Evolutionary conservation across 1,284 basidiomycete genomes (phyloP).

Genomic region (Fistulinella cinereoalba): DNA sequence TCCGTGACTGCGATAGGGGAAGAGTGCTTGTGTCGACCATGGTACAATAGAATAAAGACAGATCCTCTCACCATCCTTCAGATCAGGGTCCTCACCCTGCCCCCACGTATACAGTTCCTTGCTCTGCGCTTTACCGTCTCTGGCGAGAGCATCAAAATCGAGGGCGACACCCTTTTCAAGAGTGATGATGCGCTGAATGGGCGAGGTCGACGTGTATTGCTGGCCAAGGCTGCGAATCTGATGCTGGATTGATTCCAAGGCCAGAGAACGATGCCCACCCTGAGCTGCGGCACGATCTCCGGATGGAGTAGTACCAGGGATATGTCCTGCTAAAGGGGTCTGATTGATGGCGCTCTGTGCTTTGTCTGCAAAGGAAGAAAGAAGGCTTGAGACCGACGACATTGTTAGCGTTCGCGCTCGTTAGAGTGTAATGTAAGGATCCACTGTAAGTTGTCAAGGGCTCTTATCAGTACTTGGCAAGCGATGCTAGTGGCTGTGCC

Average conservation of each 20-base stretch:
- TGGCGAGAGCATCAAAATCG: slow-evolving; percentile 62
- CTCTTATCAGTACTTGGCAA: slow-evolving; percentile 18
- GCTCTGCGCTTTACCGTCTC: slow-evolving; percentile 66
- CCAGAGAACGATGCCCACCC: slow-evolving; percentile 43
- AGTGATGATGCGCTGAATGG: slow-evolving; percentile 73
- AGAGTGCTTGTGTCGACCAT: slow-evolving; percentile 9
- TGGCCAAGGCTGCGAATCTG: slow-evolving; percentile 70
- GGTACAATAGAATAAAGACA: neutral
- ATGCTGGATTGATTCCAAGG: slow-evolving; percentile 64
- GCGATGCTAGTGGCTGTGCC: slow-evolving; percentile 22
- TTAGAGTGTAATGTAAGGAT: neutral
- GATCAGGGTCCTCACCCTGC: slow-evolving; percentile 60
- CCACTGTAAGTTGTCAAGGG: slow-evolving; percentile 12
- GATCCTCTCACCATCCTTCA: slow-evolving; percentile 65
- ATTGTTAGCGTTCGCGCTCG: slow-evolving; percentile 11
- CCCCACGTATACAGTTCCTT: slow-evolving; percentile 83
- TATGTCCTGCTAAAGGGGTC: too few relatives aligned
- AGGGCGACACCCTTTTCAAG: slow-evolving; percentile 70
- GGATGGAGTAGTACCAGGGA: too few relatives aligned
- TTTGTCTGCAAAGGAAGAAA: slow-evolving; percentile 68
- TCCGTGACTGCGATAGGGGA: slow-evolving; percentile 55
- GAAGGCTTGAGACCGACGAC: slow-evolving; percentile 60
- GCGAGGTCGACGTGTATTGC: slow-evolving; percentile 64
- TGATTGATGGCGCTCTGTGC: slow-evolving; percentile 65
- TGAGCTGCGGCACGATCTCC: slow-evolving; percentile 43